Percentiles rank a stretch among this genome's conserved stretches.
Evolutionary conservation across 441 rosid genomes (phyloP).

Genomic region (Isatis lusitanica): DNA sequence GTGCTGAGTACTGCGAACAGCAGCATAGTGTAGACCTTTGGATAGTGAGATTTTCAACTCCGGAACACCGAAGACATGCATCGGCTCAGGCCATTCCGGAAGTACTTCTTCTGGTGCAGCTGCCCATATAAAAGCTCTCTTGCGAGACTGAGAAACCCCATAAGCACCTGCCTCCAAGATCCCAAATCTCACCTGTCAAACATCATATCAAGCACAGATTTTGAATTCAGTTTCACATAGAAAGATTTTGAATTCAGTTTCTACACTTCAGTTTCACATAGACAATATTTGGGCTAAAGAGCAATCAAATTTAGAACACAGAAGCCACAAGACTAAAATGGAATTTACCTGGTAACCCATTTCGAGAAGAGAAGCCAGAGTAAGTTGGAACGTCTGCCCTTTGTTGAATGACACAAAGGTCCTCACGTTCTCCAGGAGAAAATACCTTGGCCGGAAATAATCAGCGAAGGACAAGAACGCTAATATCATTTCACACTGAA

Average conservation of each 20-base stretch:
- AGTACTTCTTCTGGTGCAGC: slow-evolving; percentile 80
- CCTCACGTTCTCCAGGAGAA: slow-evolving; percentile 91
- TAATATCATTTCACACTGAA: slow-evolving; percentile 90
- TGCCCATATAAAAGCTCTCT: slow-evolving; percentile 94
- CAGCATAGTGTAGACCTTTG: slow-evolving; percentile 54
- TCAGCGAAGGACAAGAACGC: slow-evolving; percentile 90
- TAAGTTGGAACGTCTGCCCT: slow-evolving; percentile 82
- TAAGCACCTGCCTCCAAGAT: slow-evolving; percentile 91
- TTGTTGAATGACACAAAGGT: slow-evolving; percentile 81
- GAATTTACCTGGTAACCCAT: slow-evolving; percentile 91
- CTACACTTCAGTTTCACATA: too few species aligned
- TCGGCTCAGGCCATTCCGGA: slow-evolving; percentile 98
- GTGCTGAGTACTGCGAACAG: slow-evolving; percentile 63
- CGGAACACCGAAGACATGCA: slow-evolving; percentile 81
- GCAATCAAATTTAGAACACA: not conserved
- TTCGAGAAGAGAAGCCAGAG: slow-evolving; percentile 89
- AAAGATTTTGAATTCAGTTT: not conserved
- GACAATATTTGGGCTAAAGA: not conserved
- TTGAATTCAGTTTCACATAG: not conserved
- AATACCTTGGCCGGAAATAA: slow-evolving; percentile 83
- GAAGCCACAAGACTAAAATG: not conserved
- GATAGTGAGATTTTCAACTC: slow-evolving; percentile 62
- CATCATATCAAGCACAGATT: not conserved
- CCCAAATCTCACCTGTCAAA: slow-evolving; percentile 70
- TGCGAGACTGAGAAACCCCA: slow-evolving; percentile 90